These are phyloP conservation scores for Phytophthora agathidicida DNA, from an alignment of 352 stramenopile species.

Conservation along the genomic window DNA sequence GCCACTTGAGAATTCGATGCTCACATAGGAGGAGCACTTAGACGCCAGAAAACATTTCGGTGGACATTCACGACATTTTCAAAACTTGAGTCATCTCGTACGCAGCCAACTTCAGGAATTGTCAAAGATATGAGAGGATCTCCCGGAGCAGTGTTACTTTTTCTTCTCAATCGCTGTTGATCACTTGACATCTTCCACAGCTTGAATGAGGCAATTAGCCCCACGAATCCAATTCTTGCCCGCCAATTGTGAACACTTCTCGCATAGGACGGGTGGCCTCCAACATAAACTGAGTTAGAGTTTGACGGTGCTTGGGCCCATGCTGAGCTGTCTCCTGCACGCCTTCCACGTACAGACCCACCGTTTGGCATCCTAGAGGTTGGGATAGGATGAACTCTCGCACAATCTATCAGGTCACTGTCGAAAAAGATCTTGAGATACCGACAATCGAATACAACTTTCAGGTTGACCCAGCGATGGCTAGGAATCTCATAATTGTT, in stretches of 20 bases:
- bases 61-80: constrained; percentile 41
- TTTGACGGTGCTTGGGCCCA: constrained; percentile 33
- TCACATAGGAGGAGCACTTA: constrained; percentile 45
- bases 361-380: not conserved
- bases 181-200: constrained; percentile 22
- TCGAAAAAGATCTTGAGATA: constrained; percentile 61
- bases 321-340: constrained; percentile 9
- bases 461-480: constrained; percentile 57
- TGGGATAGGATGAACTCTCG: constrained; percentile 22
- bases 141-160: not conserved
- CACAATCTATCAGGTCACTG: constrained; percentile 50
- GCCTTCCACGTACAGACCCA: constrained; percentile 10
- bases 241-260: constrained; percentile 58
- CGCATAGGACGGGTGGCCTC: constrained; percentile 56
- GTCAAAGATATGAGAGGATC: constrained; percentile 24
- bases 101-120: constrained; percentile 33
- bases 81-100: constrained; percentile 42
- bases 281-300: constrained; percentile 55
- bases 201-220: constrained; percentile 43
- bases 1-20: not conserved
- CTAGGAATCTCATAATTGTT: constrained; percentile 57
- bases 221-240: constrained; percentile 54
- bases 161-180: not conserved
- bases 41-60: constrained; percentile 68
- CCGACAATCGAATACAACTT: constrained; percentile 51